Evolutionary conservation across 306 rosid species (phyloP).

Genomic region (Medicago arabica): DNA sequence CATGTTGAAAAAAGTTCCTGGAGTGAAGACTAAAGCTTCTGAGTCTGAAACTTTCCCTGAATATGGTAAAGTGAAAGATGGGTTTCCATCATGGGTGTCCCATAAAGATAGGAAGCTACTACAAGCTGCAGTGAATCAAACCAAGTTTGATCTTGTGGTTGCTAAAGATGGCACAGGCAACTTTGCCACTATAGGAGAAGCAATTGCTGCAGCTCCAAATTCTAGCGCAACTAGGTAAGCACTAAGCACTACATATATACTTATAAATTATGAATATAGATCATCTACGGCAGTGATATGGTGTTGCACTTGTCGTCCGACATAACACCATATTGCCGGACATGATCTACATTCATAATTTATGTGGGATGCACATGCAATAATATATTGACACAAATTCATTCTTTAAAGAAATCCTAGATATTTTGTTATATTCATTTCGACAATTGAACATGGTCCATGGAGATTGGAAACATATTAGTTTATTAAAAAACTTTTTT

Average conservation of each 20-base stretch:
- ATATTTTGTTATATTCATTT: too few relatives aligned
- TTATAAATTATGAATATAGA: too few relatives aligned
- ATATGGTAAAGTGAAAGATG: conserved; percentile 56
- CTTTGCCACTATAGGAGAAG: conserved; percentile 68
- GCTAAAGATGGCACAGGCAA: conserved; percentile 87
- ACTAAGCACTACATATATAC: not conserved
- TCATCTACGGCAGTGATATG: too few relatives aligned
- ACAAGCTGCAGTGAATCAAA: conserved; percentile 52
- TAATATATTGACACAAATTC: too few relatives aligned
- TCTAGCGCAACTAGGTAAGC: conserved; percentile 73
- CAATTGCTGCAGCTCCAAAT: conserved; percentile 82
- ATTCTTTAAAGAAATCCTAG: too few relatives aligned
- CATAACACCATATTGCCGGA: too few relatives aligned
- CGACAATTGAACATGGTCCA: too few relatives aligned
- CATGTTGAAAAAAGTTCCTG: conserved; percentile 72
- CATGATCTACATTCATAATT: too few relatives aligned
- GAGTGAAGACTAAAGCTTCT: conserved; percentile 11
- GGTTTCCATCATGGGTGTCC: conserved; percentile 73
- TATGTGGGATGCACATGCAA: too few relatives aligned
- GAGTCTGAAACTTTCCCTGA: conserved; percentile 52
- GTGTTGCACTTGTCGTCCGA: too few relatives aligned
- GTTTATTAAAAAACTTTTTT: too few relatives aligned
- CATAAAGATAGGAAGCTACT: conserved; percentile 60
- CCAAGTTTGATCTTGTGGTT: conserved; percentile 65
- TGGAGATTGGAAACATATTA: too few relatives aligned